Conservation (phyloP, 768 basidiomycete genomes). For the Sutorius australiensis region DNA sequence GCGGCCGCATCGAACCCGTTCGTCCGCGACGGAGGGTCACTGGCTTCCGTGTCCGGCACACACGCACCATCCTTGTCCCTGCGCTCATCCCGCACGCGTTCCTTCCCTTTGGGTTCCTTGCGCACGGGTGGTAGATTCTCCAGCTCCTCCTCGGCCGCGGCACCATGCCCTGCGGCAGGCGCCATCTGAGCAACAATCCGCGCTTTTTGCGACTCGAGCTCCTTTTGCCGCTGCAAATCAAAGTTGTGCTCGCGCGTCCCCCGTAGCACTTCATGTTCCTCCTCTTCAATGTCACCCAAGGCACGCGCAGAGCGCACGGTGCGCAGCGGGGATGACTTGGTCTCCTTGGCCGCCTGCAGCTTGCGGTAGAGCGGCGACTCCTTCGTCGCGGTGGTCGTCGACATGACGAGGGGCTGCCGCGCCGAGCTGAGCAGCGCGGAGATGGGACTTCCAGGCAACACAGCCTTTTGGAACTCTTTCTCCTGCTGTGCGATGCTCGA, state of each 20-base stretch:
- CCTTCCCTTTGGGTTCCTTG: constrained; percentile 32
- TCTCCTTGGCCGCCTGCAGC: constrained; percentile 49
- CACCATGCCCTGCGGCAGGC: constrained; percentile 35
- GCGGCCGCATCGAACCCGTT: constrained; percentile 69
- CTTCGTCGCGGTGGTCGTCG: constrained; percentile 40
- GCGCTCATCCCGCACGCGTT: constrained; percentile 24
- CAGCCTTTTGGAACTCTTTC: constrained; percentile 94
- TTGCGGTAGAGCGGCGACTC: constrained; percentile 44
- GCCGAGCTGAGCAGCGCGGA: constrained; percentile 87
- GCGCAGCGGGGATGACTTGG: constrained; percentile 53
- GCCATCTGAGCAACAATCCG: constrained; percentile 94
- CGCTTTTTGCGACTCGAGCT: constrained; percentile 87
- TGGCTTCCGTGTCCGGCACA: constrained; percentile 15
- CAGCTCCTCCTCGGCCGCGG: constrained; percentile 32
- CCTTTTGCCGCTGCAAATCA: constrained; percentile 54
- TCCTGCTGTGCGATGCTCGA: constrained; percentile 80
- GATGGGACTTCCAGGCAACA: constrained; percentile 93
- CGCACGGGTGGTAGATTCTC: constrained; percentile 33
- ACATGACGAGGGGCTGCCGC: constrained; percentile 79
- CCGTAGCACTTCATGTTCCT: constrained; percentile 39
- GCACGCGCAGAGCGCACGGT: constrained; percentile 37
- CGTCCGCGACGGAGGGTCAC: constrained; percentile 30
- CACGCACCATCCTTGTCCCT: constrained; percentile 19
- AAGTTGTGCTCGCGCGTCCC: constrained; percentile 38
- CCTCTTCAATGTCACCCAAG: constrained; percentile 46